A percentile compares a stretch with the other conserved stretches of the same genome.
These are phyloP conservation scores for Peribolospora baueri DNA, from an alignment of 768 basidiomycete genomes.

Conservation along the genomic window DNA sequence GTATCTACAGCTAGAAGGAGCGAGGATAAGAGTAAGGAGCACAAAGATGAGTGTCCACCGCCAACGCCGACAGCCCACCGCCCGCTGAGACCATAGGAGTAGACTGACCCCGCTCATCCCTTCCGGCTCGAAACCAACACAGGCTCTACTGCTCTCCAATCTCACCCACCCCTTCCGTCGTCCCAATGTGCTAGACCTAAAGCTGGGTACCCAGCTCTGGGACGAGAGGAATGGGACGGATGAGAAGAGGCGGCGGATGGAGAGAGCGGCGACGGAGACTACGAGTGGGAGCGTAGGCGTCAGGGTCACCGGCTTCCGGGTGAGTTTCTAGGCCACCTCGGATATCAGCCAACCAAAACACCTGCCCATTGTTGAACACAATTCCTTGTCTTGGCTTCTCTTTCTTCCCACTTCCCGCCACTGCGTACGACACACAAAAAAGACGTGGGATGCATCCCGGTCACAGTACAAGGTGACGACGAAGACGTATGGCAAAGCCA, in stretches of 20 bases:
- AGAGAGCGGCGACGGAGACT: constrained; percentile 34
- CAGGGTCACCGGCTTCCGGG: constrained; percentile 74
- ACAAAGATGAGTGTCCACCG: background rate
- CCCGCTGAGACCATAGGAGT: too few relatives aligned
- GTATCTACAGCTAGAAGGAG: too few relatives aligned
- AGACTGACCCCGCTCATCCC: background rate
- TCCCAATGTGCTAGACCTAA: constrained; percentile 75
- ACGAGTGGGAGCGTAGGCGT: constrained; percentile 57
- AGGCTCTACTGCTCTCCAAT: constrained; percentile 71
- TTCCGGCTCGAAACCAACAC: background rate
- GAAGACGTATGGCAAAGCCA: constrained; percentile 52
- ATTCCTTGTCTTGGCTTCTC: background rate
- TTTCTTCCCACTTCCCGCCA: background rate
- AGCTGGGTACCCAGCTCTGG: constrained; percentile 75
- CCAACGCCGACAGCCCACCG: background rate
- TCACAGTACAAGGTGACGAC: constrained; percentile 36
- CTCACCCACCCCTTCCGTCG: constrained; percentile 42
- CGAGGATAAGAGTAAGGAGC: too few relatives aligned
- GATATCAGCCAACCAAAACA: background rate
- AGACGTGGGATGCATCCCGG: constrained; percentile 50
- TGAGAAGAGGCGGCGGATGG: constrained; percentile 61
- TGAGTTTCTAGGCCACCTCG: constrained; percentile 19
- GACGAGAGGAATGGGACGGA: constrained; percentile 30
- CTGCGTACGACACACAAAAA: background rate
- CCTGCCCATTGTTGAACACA: background rate